Conservation (phyloP, 148 eudicot genomes). For the Arctostaphylos glauca region DNA sequence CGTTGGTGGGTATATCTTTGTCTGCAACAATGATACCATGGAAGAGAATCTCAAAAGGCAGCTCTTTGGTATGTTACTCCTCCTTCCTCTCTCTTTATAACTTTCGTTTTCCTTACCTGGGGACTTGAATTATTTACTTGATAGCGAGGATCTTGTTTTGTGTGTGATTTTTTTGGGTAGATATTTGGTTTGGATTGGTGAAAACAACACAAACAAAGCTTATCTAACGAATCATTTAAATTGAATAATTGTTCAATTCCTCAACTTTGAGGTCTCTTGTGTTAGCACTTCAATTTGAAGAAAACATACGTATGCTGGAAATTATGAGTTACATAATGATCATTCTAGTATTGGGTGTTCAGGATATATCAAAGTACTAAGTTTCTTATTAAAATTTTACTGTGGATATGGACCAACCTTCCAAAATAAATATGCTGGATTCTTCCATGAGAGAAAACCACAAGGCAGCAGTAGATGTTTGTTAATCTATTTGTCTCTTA, state of each 20-base stretch:
- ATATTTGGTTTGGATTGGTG: not conserved
- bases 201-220: too few species aligned
- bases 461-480: not conserved
- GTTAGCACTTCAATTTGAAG: not conserved
- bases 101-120: not conserved
- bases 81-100: not conserved
- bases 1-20: conserved; percentile 94
- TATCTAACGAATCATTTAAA: not conserved
- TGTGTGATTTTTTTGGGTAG: not conserved
- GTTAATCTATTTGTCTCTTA: not conserved
- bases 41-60: conserved; percentile 87
- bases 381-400: not conserved
- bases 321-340: not conserved
- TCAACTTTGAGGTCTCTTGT: not conserved
- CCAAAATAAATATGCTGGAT: not conserved
- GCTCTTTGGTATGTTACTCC: conserved; percentile 67
- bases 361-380: not conserved
- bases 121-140: not conserved
- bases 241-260: not conserved
- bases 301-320: not conserved
- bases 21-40: conserved; percentile 98
- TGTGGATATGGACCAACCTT: not conserved
- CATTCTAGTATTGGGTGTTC: not conserved
- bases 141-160: not conserved
- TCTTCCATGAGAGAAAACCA: not conserved